These are phyloP conservation scores for Diplodia intermedia DNA, from an alignment of 2,329 filamentous ascomycete species.

Conservation along the genomic window DNA sequence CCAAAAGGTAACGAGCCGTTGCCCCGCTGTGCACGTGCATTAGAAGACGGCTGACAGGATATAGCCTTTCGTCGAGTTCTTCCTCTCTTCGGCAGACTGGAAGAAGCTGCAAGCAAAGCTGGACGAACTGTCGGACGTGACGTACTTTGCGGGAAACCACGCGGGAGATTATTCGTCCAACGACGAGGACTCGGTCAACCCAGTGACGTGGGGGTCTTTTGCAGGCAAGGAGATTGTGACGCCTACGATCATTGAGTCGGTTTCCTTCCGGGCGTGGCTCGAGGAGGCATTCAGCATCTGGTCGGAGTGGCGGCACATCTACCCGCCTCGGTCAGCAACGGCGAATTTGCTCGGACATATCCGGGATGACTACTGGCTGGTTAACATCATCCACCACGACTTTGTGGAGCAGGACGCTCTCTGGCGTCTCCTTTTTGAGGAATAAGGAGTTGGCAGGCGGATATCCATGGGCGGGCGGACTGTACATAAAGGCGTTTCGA, in stretches of 20 bases:
- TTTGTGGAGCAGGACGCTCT: constrained; percentile 74
- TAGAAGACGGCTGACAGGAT: not conserved
- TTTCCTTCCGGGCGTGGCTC: constrained; percentile 90
- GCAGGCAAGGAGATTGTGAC: constrained; percentile 95
- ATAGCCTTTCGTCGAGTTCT: constrained; percentile 90
- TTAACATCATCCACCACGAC: constrained; percentile 87
- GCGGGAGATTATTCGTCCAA: constrained; percentile 78
- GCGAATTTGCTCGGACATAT: constrained; percentile 73
- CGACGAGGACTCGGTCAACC: constrained; percentile 75
- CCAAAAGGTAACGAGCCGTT: constrained; percentile 67
- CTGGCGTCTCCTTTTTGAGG: constrained; percentile 68
- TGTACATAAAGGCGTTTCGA: constrained; percentile 14
- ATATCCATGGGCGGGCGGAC: not conserved
- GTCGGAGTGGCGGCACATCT: constrained; percentile 90
- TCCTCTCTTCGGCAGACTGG: constrained; percentile 80
- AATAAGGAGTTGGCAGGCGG: constrained; percentile 15
- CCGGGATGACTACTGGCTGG: constrained; percentile 79
- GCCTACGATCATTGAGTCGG: constrained; percentile 94
- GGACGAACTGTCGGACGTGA: constrained; percentile 67
- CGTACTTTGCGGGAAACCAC: constrained; percentile 86
- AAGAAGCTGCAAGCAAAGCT: constrained; percentile 69
- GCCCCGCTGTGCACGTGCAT: no score
- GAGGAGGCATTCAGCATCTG: constrained; percentile 97
- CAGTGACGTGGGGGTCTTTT: constrained; percentile 97
- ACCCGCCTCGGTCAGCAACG: constrained; percentile 74